Evolutionary conservation across 306 rosid species (phyloP), one percentile per base, ranked within the genome.

Genomic region (Crataegus laevigata): DNA sequence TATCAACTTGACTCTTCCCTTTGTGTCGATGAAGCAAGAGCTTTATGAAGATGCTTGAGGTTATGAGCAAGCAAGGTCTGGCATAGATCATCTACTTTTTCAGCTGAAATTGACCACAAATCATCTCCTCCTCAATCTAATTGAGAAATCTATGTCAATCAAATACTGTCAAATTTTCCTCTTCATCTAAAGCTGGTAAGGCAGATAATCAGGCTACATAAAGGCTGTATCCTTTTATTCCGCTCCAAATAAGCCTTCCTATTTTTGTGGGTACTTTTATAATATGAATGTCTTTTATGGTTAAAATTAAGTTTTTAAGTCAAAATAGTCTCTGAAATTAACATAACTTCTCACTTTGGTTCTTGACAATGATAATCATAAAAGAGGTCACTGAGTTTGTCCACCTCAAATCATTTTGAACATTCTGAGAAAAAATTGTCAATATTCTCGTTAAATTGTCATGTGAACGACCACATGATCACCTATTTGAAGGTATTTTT

Each of bases 21-120:
- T 50, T 29, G 64, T 54, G 47, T n/a, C 32, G 8, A 71, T 19
- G 75, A 52, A 52, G 50, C 50, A 54, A 22, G 30, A 5, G 9
- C 47, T 51, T 30, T 30, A 1, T 6, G 63, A 71, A n/a, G 66
- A 55, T 71, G 75, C 75, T 71, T 71, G 51, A 8, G 65, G 32
- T 71, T 34, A 71, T 13, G 50, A 13, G 32, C 34, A 71, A 71
- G 75, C 75, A 71, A 71, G 22, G 75, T 21, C 19, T 60, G 65
- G 29, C 34, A 60, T 60, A 26, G 3, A 57, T 11, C 21, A 60
- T 60, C 6, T 13, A 26, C 65, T 60, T 60, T 60, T 60, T 26
- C 34, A 58, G 63, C 32, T 60, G 19, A 60, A 60, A 60, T 2
- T 60, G 21, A 62, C 29, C 42, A 36, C 40, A 36, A 36, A 36